phyloP scores from a whole-genome alignment of 768 basidiomycete genomes.

The Rubroboletus pulcherrimus region DNA sequence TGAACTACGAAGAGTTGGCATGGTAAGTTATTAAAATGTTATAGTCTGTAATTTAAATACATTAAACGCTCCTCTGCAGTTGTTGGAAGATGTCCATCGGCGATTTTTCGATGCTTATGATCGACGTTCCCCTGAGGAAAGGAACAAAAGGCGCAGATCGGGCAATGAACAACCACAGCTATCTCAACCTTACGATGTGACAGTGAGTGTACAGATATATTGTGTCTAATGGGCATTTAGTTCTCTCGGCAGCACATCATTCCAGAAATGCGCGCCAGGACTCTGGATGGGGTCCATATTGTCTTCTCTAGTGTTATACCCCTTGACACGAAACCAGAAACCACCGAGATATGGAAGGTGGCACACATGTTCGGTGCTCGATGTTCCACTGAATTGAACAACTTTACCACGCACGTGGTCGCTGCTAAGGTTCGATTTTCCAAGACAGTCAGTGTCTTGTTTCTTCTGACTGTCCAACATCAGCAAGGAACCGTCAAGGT shows the following conservation, averaged over 20 bases:
- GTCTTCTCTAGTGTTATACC: conserved; percentile 96
- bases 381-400: conserved; percentile 65
- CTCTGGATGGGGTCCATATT: conserved; percentile 76
- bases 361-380: conserved; percentile 87
- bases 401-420: conserved; percentile 82
- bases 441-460: conserved; percentile 1
- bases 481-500: conserved; percentile 93
- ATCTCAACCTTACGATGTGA: conserved; percentile 62
- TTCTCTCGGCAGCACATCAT: conserved; percentile 66
- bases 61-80: conserved; percentile 38
- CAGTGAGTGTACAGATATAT: conserved; percentile 46
- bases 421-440: conserved; percentile 66
- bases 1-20: conserved; percentile 75
- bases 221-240: not conserved
- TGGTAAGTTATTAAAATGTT: conserved; percentile 42
- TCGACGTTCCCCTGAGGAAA: conserved; percentile 27
- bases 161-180: conserved; percentile 25
- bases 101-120: conserved; percentile 75
- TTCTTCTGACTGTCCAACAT: not conserved
- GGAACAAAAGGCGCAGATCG: conserved; percentile 27
- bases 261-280: conserved; percentile 68
- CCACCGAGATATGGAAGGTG: conserved; percentile 79
- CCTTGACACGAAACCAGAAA: conserved; percentile 75
- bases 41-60: not conserved
- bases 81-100: conserved; percentile 76